phyloP scores from a whole-genome alignment of 2,329 filamentous ascomycete genomes.

The Aotearoamyces nothofagi region DNA sequence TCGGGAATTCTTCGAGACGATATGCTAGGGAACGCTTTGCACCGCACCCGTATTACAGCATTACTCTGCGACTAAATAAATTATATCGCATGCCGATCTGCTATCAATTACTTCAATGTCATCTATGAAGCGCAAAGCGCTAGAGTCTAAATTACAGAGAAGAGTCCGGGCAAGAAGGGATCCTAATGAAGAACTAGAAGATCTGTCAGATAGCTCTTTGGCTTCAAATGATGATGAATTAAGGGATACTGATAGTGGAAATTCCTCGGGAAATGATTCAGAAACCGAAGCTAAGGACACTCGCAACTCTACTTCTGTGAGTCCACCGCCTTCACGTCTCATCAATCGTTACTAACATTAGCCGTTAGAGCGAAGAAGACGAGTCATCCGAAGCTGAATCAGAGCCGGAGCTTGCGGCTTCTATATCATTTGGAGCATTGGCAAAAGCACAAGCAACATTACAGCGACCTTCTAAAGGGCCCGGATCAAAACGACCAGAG shows the following conservation, averaged over 20 bases:
- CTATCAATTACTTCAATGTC: too few relatives aligned
- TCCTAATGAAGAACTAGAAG: conserved; percentile 15
- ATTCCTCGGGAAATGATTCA: conserved; percentile 18
- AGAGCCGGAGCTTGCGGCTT: conserved; percentile 23
- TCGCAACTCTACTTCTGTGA: conserved; percentile 7
- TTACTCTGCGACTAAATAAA: too few relatives aligned
- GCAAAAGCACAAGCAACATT: conserved; percentile 71
- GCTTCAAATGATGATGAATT: conserved; percentile 14
- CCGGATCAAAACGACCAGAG: conserved; percentile 19
- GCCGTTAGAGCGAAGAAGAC: conserved; percentile 6
- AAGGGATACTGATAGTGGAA: too few relatives aligned
- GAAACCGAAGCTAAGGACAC: conserved; percentile 24
- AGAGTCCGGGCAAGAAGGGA: conserved; percentile 17
- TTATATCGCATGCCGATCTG: too few relatives aligned
- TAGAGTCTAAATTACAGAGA: conserved; percentile 12
- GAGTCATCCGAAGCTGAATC: conserved; percentile 5
- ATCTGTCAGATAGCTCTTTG: conserved; percentile 15
- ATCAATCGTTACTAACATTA: conserved; percentile 1
- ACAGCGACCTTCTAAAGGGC: conserved; percentile 22
- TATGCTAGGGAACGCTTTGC: too few relatives aligned
- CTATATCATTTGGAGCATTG: conserved; percentile 78
- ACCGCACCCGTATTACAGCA: too few relatives aligned
- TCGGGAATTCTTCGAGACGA: too few relatives aligned
- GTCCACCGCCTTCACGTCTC: not conserved
- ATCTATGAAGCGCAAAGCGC: conserved; percentile 15